Evolutionary conservation across 1,139 yeast species (phyloP).

Genomic region (Suhomyces bribrorum): DNA sequence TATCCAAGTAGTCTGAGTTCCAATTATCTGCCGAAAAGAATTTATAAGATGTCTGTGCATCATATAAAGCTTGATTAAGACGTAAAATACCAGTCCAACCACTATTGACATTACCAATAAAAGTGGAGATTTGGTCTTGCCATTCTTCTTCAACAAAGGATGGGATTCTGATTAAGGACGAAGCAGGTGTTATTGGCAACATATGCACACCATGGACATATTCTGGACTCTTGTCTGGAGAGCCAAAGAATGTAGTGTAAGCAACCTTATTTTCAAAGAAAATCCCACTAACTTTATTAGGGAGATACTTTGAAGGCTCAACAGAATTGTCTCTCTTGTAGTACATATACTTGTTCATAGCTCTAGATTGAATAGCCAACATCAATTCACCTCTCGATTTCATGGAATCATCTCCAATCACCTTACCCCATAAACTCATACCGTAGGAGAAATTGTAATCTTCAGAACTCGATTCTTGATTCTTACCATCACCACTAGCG

Average conservation of each 20-base stretch:
- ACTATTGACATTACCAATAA: slow-evolving; percentile 57
- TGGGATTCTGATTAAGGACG: slow-evolving; percentile 71
- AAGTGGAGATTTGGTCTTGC: slow-evolving; percentile 51
- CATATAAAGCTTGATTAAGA: slow-evolving; percentile 74
- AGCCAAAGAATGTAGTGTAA: slow-evolving; percentile 88
- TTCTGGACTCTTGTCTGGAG: slow-evolving; percentile 46
- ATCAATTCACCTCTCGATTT: slow-evolving; percentile 76
- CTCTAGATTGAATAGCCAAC: slow-evolving; percentile 62
- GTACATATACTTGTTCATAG: slow-evolving; percentile 64
- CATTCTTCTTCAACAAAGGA: slow-evolving; percentile 80
- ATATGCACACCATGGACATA: slow-evolving; percentile 96
- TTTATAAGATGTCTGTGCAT: slow-evolving; percentile 64
- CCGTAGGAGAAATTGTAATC: slow-evolving; percentile 82
- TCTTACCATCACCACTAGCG: slow-evolving; percentile 70
- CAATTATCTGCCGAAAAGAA: slow-evolving; percentile 63
- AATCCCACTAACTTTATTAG: slow-evolving; percentile 75
- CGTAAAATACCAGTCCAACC: slow-evolving; percentile 91
- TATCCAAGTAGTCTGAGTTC: slow-evolving; percentile 61
- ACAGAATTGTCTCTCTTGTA: slow-evolving; percentile 57
- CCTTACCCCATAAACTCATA: slow-evolving; percentile 79
- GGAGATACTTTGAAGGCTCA: slow-evolving; percentile 57
- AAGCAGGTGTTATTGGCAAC: slow-evolving; percentile 85
- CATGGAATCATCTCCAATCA: slow-evolving; percentile 71
- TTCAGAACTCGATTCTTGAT: slow-evolving; percentile 80
- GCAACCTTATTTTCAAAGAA: slow-evolving; percentile 85